phyloP scores from a whole-genome alignment of 2,329 filamentous ascomycete genomes.

The Cercospora brassicicola region DNA sequence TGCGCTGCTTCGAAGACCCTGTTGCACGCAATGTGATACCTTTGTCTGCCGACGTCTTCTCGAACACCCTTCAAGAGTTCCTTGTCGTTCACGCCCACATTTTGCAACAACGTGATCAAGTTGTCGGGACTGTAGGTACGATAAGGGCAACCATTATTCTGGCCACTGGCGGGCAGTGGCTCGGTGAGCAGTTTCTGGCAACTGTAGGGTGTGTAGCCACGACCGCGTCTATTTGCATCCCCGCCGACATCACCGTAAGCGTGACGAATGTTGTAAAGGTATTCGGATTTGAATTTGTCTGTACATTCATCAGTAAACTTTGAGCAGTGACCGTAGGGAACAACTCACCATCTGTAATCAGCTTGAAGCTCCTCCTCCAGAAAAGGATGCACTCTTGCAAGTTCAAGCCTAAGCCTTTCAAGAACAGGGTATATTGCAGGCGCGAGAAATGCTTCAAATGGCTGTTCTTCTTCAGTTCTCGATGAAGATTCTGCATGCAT shows the following conservation, averaged over 20 bases:
- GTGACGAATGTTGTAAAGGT: slow-evolving; percentile 96
- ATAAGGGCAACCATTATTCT: slow-evolving; percentile 92
- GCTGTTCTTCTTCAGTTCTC: slow-evolving; percentile 77
- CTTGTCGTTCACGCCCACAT: slow-evolving; percentile 75
- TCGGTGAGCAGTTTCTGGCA: slow-evolving; percentile 95
- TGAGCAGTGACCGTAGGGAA: background rate
- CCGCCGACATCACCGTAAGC: slow-evolving; percentile 92
- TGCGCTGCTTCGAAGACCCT: slow-evolving; percentile 88
- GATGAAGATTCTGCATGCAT: slow-evolving; percentile 92
- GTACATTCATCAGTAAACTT: background rate
- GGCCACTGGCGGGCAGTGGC: slow-evolving; percentile 78
- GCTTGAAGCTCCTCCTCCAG: slow-evolving; percentile 83
- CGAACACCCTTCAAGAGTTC: slow-evolving; percentile 76
- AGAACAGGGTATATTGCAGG: slow-evolving; percentile 91
- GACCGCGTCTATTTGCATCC: slow-evolving; percentile 79
- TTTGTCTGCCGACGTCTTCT: slow-evolving; percentile 83
- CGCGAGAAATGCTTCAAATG: slow-evolving; percentile 93
- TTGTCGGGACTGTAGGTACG: slow-evolving; percentile 90
- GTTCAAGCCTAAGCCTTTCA: slow-evolving; percentile 90
- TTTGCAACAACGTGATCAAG: slow-evolving; percentile 71
- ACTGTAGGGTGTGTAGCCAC: slow-evolving; percentile 86
- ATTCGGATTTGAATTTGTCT: slow-evolving; percentile 95
- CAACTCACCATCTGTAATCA: slow-evolving; percentile 66
- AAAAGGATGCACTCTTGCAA: slow-evolving; percentile 91
- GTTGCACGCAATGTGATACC: slow-evolving; percentile 95